These are phyloP conservation scores for Claviceps sp. DNA, from an alignment of 2,329 filamentous ascomycete species.

Conservation along the genomic window DNA sequence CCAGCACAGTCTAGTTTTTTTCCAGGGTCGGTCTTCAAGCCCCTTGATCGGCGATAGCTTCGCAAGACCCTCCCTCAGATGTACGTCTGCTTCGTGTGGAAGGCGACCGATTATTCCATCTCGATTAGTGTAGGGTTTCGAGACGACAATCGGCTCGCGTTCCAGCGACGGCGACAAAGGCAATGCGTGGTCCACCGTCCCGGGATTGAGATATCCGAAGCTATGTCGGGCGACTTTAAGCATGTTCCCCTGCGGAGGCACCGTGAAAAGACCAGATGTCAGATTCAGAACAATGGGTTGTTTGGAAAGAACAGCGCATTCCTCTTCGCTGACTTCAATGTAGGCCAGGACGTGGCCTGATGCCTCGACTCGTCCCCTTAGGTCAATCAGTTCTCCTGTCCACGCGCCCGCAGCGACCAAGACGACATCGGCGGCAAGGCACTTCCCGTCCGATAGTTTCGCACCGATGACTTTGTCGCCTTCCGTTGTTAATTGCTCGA, in stretches of 20 bases:
- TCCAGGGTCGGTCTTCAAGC: constrained; percentile 46
- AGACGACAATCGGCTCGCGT: constrained; percentile 19
- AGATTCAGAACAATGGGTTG: constrained; percentile 65
- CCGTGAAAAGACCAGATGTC: constrained; percentile 58
- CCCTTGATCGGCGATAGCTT: constrained; percentile 44
- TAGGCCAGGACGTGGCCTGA: constrained; percentile 76
- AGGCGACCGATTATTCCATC: constrained; percentile 32
- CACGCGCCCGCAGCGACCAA: constrained; percentile 80
- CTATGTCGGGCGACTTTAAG: constrained; percentile 59
- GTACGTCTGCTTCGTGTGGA: constrained; percentile 45
- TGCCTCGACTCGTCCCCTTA: constrained; percentile 61
- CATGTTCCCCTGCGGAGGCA: constrained; percentile 48
- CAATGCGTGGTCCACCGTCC: constrained; percentile 20
- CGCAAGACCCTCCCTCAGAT: constrained; percentile 46
- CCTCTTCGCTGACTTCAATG: constrained; percentile 56
- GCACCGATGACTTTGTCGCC: constrained; percentile 40
- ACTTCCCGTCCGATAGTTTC: constrained; percentile 19
- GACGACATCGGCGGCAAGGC: constrained; percentile 51
- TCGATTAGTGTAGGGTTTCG: constrained; percentile 22
- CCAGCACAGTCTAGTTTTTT: constrained; percentile 55
- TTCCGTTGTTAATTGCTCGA: constrained; percentile 26
- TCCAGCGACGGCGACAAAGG: constrained; percentile 15
- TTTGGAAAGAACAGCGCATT: constrained; percentile 49
- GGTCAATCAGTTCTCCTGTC: constrained; percentile 64
- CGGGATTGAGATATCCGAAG: constrained; percentile 51